phyloP scores from a whole-genome alignment of 2,329 filamentous ascomycete species.

The Hypoxylon sp. region DNA sequence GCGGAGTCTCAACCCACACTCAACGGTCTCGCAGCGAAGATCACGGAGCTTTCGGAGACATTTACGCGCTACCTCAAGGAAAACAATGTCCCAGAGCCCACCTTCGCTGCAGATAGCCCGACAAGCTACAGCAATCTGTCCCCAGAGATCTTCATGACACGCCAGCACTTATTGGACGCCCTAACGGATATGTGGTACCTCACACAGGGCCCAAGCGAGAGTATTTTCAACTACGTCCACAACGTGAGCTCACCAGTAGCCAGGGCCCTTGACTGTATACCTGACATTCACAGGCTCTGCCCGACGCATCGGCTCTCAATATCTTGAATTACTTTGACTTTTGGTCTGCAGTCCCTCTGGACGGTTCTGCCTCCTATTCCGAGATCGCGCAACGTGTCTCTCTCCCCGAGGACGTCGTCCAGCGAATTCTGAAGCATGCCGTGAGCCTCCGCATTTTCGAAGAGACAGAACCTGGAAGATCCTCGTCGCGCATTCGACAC shows the following conservation, averaged over 20 bases:
- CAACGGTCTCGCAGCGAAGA: constrained; percentile 58
- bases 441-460: constrained; percentile 56
- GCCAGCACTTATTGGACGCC: constrained; percentile 59
- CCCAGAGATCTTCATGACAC: constrained; percentile 58
- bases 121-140: constrained; percentile 58
- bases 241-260: constrained; percentile 49
- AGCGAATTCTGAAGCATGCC: constrained; percentile 56
- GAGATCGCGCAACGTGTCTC: constrained; percentile 55
- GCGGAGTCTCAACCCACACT: constrained; percentile 54
- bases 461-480: constrained; percentile 45
- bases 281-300: constrained; percentile 54
- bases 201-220: constrained; percentile 63
- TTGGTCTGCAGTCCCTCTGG: constrained; percentile 63
- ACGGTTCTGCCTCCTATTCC: constrained; percentile 58
- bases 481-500: constrained; percentile 51
- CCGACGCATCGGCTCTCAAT: constrained; percentile 60
- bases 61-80: constrained; percentile 58
- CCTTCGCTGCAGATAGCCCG: constrained; percentile 59
- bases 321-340: constrained; percentile 66
- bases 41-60: constrained; percentile 58
- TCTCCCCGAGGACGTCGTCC: constrained; percentile 56
- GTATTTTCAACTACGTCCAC: constrained; percentile 60
- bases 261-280: background rate
- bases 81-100: constrained; percentile 58
- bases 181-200: constrained; percentile 62